Evolutionary conservation across 768 basidiomycete genomes (phyloP).

Genomic region (Naganishia kalamii): DNA sequence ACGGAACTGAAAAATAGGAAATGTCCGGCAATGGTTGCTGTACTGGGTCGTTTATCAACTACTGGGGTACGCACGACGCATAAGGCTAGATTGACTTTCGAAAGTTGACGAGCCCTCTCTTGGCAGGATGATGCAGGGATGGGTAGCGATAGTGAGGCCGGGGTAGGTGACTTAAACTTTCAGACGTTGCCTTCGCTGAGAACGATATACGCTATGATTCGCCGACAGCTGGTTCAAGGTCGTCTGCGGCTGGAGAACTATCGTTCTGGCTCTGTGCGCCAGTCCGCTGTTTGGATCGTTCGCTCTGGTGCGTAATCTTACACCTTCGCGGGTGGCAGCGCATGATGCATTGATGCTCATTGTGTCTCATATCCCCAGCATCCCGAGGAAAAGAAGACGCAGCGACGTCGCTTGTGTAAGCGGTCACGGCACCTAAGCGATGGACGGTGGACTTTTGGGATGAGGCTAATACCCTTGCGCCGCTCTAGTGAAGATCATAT

Average conservation of each 20-base stretch:
- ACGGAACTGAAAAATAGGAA: not conserved
- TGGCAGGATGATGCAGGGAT: slow-evolving; percentile 12
- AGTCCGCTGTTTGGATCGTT: slow-evolving; percentile 15
- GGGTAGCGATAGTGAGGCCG: slow-evolving; percentile 11
- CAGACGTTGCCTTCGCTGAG: not conserved
- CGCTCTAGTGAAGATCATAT: slow-evolving; percentile 16
- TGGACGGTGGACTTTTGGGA: too few species aligned
- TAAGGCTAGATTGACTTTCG: not conserved
- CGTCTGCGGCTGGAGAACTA: slow-evolving; percentile 7
- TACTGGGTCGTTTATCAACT: slow-evolving; percentile 20
- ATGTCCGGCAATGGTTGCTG: slow-evolving; percentile 21
- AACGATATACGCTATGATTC: not conserved
- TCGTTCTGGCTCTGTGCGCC: not conserved
- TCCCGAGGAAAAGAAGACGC: slow-evolving; percentile 1
- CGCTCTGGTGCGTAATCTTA: not conserved
- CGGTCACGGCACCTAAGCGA: not conserved
- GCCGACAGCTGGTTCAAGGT: slow-evolving; percentile 10
- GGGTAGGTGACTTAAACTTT: slow-evolving; percentile 8
- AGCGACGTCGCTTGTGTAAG: slow-evolving; percentile 6
- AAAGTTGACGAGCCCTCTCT: not conserved
- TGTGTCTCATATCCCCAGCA: not conserved
- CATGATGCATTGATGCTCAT: not conserved
- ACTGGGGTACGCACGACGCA: not conserved
- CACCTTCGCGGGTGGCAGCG: not conserved
- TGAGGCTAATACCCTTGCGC: too few species aligned